These are phyloP conservation scores for Schwanniomyces sp. DNA, from an alignment of 805 yeast species.

Conservation along the genomic window DNA sequence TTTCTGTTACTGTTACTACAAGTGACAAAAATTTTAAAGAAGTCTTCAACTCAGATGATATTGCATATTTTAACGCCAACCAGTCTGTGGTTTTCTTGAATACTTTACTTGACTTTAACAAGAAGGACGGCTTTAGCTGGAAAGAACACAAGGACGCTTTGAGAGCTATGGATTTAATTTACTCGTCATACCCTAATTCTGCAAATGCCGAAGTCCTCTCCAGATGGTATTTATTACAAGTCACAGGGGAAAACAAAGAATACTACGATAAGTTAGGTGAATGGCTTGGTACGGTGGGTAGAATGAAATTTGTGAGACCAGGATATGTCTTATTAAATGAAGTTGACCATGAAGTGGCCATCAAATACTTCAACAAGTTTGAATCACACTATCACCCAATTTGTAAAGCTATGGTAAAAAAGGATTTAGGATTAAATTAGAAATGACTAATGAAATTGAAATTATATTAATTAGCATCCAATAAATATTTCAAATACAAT, in stretches of 20 bases:
- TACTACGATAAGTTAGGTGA: slow-evolving; percentile 59
- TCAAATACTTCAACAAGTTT: slow-evolving; percentile 59
- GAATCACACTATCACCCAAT: slow-evolving; percentile 78
- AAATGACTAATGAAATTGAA: not conserved
- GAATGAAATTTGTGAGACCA: slow-evolving; percentile 94
- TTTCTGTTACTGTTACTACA: slow-evolving; percentile 32
- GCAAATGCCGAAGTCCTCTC: slow-evolving; percentile 79
- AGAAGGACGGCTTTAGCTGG: slow-evolving; percentile 40
- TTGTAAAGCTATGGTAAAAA: slow-evolving; percentile 77
- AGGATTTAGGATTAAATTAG: slow-evolving; percentile 58
- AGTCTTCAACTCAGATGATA: slow-evolving; percentile 49
- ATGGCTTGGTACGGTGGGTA: slow-evolving; percentile 89
- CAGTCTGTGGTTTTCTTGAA: slow-evolving; percentile 82
- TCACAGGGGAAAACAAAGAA: slow-evolving; percentile 49
- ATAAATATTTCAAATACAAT: not conserved
- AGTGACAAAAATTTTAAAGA: slow-evolving; percentile 9
- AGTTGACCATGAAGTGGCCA: slow-evolving; percentile 67
- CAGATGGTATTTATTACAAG: slow-evolving; percentile 72
- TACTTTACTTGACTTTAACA: slow-evolving; percentile 52
- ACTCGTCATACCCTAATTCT: slow-evolving; percentile 47
- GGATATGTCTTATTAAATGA: slow-evolving; percentile 65
- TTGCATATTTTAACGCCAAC: slow-evolving; percentile 61
- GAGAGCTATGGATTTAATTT: slow-evolving; percentile 30
- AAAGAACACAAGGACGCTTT: slow-evolving; percentile 30
- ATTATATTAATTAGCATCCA: not conserved